These are phyloP conservation scores for Paralagenidium karlingii DNA, from an alignment of 352 stramenopile species.

Conservation along the genomic window DNA sequence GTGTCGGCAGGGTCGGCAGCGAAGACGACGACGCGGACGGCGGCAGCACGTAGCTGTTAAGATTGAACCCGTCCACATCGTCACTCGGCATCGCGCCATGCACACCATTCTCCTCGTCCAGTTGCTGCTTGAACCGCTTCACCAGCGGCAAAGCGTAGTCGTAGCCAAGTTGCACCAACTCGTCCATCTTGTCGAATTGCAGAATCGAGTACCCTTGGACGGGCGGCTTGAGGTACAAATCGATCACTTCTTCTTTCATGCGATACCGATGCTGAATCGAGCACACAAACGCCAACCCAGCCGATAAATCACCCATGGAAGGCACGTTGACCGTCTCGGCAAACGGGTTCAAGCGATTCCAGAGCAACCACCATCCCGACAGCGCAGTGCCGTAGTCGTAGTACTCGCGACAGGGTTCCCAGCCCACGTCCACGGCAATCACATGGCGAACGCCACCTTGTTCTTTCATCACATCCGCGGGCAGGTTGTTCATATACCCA, in stretches of 20 bases:
- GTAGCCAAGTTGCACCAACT: slow-evolving; percentile 82
- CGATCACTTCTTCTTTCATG: slow-evolving; percentile 72
- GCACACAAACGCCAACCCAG: slow-evolving; percentile 80
- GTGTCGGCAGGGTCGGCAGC: no score
- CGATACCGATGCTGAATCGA: slow-evolving; percentile 82
- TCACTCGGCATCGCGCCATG: no score
- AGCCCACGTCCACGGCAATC: slow-evolving; percentile 83
- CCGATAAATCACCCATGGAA: slow-evolving; percentile 87
- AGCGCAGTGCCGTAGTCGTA: slow-evolving; percentile 72
- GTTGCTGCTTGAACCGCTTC: no score
- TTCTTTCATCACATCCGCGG: slow-evolving; percentile 86
- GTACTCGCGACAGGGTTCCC: slow-evolving; percentile 57
- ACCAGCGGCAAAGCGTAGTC: slow-evolving; percentile 66
- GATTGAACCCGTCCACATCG: no score
- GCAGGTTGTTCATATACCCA: slow-evolving; percentile 91
- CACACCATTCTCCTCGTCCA: no score
- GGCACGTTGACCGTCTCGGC: slow-evolving; percentile 76
- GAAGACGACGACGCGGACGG: no score
- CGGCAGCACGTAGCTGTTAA: no score
- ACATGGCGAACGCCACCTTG: slow-evolving; percentile 83
- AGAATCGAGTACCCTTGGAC: slow-evolving; percentile 85
- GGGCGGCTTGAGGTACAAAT: slow-evolving; percentile 83
- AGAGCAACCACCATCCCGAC: slow-evolving; percentile 86
- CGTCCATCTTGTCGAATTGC: slow-evolving; percentile 88
- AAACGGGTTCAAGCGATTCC: slow-evolving; percentile 86